A percentile compares a stretch with the other conserved stretches of the same genome.
Conservation (phyloP, 129 eudicot genomes). For the Arctium lappa region DNA sequence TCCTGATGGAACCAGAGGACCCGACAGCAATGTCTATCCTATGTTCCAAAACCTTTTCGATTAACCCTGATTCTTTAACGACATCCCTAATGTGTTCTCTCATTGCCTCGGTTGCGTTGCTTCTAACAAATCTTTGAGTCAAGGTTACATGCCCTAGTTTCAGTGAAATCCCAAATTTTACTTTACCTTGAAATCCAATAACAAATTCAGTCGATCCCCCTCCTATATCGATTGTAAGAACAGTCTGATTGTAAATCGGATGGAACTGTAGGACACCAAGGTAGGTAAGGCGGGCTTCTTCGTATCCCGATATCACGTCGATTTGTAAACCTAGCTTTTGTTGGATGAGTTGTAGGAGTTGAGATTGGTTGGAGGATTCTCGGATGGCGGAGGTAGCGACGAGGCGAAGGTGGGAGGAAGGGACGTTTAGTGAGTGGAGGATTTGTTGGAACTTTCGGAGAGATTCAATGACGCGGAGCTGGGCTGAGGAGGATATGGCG, state of each 20-base stretch:
- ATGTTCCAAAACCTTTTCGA: constrained; percentile 36
- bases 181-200: constrained; percentile 43
- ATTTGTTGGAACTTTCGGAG: constrained; percentile 44
- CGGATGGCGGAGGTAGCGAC: constrained; percentile 92
- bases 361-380: constrained; percentile 55
- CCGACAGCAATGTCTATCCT: constrained; percentile 63
- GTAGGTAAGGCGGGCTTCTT: constrained; percentile 68
- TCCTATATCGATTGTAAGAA: constrained; percentile 70
- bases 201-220: constrained; percentile 91
- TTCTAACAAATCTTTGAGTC: constrained; percentile 39
- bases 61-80: constrained; percentile 42
- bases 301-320: constrained; percentile 51
- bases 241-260: constrained; percentile 40
- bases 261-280: constrained; percentile 63
- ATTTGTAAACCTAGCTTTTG: constrained; percentile 49
- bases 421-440: constrained; percentile 41
- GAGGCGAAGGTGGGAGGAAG: constrained; percentile 49
- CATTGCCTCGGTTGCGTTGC: constrained; percentile 33
- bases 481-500: constrained; percentile 45
- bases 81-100: constrained; percentile 41
- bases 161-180: constrained; percentile 45
- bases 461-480: constrained; percentile 46
- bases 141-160: constrained; percentile 71
- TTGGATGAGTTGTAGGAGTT: constrained; percentile 31
- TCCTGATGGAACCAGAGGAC: constrained; percentile 76